Percentiles rank a stretch among this genome's conserved stretches.
Conservation (phyloP, 2,329 filamentous ascomycete species). For the Emmonsiellopsis sp. region DNA sequence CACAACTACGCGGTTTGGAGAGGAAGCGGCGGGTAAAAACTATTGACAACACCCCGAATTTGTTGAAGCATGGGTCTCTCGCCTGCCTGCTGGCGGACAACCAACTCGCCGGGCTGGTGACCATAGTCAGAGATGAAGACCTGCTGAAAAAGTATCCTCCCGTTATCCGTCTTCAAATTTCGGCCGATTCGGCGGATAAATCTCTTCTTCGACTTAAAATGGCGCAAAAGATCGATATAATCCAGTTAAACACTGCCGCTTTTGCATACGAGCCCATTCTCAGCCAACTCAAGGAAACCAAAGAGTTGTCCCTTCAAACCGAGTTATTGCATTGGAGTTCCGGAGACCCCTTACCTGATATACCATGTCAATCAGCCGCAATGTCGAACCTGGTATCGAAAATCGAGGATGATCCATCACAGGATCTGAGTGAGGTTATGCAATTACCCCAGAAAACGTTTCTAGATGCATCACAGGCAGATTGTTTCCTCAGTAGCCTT, state of each 20-base stretch:
- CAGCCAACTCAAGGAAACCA: constrained; percentile 45
- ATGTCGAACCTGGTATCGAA: background rate
- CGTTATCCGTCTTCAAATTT: constrained; percentile 18
- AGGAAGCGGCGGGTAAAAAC: constrained; percentile 15
- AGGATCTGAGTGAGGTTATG: constrained; percentile 12
- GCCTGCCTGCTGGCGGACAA: constrained; percentile 21
- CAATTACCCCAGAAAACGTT: constrained; percentile 18
- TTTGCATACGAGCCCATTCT: constrained; percentile 62
- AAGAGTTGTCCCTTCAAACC: constrained; percentile 45
- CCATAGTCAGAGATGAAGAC: constrained; percentile 29
- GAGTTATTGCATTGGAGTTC: constrained; percentile 36
- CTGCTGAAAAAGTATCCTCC: constrained; percentile 34
- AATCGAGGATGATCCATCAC: background rate
- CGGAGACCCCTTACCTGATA: constrained; percentile 3
- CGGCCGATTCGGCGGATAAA: constrained; percentile 16
- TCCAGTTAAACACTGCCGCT: constrained; percentile 52
- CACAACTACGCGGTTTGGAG: constrained; percentile 15
- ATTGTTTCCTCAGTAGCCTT: constrained; percentile 46
- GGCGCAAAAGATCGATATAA: constrained; percentile 32
- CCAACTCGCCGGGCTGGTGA: constrained; percentile 9
- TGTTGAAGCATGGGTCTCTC: constrained; percentile 21
- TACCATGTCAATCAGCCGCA: background rate
- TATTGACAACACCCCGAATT: constrained; percentile 14
- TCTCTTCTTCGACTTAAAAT: constrained; percentile 36
- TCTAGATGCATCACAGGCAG: constrained; percentile 46